Evolutionary conservation across 192 early-diverging fungal species (phyloP).

Genomic region (Gigaspora rosea): DNA sequence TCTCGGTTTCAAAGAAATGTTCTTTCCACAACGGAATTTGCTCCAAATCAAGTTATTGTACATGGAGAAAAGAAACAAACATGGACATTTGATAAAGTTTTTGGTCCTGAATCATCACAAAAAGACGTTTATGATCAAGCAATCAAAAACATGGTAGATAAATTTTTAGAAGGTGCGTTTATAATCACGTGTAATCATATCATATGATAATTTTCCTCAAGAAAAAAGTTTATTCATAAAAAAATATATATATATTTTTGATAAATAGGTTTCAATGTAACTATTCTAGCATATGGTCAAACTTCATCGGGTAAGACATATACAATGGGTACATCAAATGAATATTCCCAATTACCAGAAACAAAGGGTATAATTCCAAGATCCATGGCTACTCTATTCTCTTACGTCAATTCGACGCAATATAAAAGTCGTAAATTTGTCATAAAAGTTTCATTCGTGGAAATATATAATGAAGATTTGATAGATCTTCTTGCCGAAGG

Average conservation of each 20-base stretch:
- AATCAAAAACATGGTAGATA: slow-evolving; percentile 46
- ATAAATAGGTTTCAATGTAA: slow-evolving; percentile 82
- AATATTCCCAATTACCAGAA: slow-evolving; percentile 42
- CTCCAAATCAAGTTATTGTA: not conserved
- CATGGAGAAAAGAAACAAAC: slow-evolving; percentile 23
- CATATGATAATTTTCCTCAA: slow-evolving; percentile 8
- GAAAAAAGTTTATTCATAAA: too few species aligned
- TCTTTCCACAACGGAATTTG: not conserved
- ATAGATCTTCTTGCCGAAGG: slow-evolving; percentile 83
- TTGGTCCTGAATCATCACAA: slow-evolving; percentile 61
- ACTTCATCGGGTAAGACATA: slow-evolving; percentile 94
- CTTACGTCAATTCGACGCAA: slow-evolving; percentile 34
- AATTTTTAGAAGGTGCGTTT: slow-evolving; percentile 48
- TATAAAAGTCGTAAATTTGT: slow-evolving; percentile 39
- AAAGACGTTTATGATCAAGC: slow-evolving; percentile 55
- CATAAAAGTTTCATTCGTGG: slow-evolving; percentile 85
- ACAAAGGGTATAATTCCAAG: slow-evolving; percentile 68
- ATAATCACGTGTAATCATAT: not conserved
- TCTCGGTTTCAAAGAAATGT: slow-evolving; percentile 8
- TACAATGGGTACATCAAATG: slow-evolving; percentile 84
- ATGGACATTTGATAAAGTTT: slow-evolving; percentile 70
- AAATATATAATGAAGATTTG: slow-evolving; percentile 96
- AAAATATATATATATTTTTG: not conserved
- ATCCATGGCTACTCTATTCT: slow-evolving; percentile 66
- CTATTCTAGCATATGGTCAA: slow-evolving; percentile 91